Evolutionary conservation across 139 green algal genomes (phyloP).

Genomic region (Volvox reticuliferus): DNA sequence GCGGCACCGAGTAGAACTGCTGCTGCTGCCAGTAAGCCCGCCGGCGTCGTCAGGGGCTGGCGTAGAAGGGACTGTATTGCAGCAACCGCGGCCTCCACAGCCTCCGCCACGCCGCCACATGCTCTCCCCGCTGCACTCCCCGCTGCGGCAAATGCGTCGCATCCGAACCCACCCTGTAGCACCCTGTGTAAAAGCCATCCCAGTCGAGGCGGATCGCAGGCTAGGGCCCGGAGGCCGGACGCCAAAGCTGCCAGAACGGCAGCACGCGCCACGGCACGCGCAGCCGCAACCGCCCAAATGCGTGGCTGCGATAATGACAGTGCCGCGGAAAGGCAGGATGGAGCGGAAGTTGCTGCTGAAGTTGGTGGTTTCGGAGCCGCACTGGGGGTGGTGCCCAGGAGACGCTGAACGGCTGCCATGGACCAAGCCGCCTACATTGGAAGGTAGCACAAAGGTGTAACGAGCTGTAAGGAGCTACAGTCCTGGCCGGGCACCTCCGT

Average conservation of each 20-base stretch:
- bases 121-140: too few species aligned
- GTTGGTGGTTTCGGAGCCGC: neutral
- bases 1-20: neutral
- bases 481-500: too few species aligned
- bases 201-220: neutral
- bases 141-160: neutral
- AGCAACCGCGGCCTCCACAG: neutral
- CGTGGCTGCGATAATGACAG: too few species aligned
- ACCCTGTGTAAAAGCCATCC: too few species aligned
- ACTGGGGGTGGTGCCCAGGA: neutral
- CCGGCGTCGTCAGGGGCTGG: neutral
- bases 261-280: neutral
- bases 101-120: neutral
- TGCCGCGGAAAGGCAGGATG: too few species aligned
- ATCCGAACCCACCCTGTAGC: neutral
- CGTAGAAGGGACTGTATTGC: neutral
- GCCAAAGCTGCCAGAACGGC: neutral
- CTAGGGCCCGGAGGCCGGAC: neutral
- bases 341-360: neutral
- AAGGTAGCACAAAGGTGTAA: too few species aligned
- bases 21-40: neutral
- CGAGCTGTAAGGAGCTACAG: too few species aligned
- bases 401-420: neutral
- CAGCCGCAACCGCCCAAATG: conserved; percentile 19
- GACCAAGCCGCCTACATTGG: conserved; percentile 24